Percentiles rank a stretch among this genome's conserved stretches.
Evolutionary conservation across 441 rosid genomes (phyloP).

Genomic region (California macrophylla): DNA sequence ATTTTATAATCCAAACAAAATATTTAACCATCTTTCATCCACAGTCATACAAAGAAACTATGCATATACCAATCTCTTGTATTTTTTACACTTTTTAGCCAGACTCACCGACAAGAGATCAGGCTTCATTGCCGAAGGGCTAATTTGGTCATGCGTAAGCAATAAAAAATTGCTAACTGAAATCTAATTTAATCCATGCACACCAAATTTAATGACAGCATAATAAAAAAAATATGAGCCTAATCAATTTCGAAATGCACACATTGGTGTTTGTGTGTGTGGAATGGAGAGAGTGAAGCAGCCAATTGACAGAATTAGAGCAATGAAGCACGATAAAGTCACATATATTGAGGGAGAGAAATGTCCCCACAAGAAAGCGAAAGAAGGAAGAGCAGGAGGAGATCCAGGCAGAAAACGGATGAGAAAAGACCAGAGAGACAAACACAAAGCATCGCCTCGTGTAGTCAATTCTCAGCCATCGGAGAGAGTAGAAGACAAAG

Average conservation of each 20-base stretch:
- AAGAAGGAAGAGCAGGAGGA: background rate
- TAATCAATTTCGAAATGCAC: background rate
- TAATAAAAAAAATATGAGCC: background rate
- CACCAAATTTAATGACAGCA: background rate
- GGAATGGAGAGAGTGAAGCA: too few species aligned
- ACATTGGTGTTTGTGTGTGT: background rate
- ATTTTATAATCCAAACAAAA: background rate
- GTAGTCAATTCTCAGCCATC: slow-evolving; percentile 1
- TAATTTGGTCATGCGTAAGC: background rate
- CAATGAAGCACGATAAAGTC: background rate
- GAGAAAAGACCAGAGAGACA: background rate
- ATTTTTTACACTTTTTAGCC: background rate
- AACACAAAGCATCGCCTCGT: background rate
- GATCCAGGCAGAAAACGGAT: background rate
- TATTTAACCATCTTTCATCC: background rate
- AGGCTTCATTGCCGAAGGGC: background rate
- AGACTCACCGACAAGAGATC: background rate
- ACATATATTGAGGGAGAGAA: background rate
- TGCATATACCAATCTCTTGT: background rate
- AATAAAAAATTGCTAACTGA: background rate
- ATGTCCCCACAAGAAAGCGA: background rate
- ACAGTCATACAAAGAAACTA: background rate
- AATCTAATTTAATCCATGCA: background rate
- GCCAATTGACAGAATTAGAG: background rate
- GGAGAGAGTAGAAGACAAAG: background rate